Evolutionary conservation across 192 early-diverging fungal genomes (phyloP), one percentile per base, ranked within the genome.

Genomic region (Pilaira anomala): DNA sequence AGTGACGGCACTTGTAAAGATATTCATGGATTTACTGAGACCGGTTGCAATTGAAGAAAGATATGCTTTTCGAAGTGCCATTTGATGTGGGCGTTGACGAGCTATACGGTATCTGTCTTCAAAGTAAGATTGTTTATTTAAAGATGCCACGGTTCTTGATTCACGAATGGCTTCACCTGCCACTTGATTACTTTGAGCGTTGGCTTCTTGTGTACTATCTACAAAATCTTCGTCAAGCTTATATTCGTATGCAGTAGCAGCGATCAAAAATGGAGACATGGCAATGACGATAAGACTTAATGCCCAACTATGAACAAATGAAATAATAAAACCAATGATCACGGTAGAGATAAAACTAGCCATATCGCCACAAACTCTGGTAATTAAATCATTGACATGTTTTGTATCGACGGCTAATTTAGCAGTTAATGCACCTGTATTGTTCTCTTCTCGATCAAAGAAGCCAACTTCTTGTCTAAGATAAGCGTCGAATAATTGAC

Each of bases 401-500:
- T 63, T 61, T 24, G 93, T 87, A 71, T 98, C 96, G 13, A 83
- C 83, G 11, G 94, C 87, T 33, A 98, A 80, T 33, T 82, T 73
- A n/a, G 88, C 81, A 19, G 92, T 91, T 46, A 98, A 69, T 18
- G 86, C 84, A 28, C 96, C 96, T 6, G 85, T 81, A 46, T 81
- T 80, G 65, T 91, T 85, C 48, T 78, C 75, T 52, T 86, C 83
- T 11, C 83, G 67, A 72, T 97, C 95, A 78, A 94, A 97, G 77
- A 81, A 97, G 3, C 71, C 89, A 36, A 91, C 88, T 45, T 96
- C 90, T 74, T 97, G 95, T 12, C 83, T 73, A 57, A 96, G 65
- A 64, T 95, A 85, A 6, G 90, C 74, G 1, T 73, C 55, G 78
- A 95, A 96, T 5, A 79, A 72, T 19, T 75, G 62, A 45, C 77